phyloP scores from a whole-genome alignment of 2,329 filamentous ascomycete species.

The Hymenoscyphus occultus region DNA sequence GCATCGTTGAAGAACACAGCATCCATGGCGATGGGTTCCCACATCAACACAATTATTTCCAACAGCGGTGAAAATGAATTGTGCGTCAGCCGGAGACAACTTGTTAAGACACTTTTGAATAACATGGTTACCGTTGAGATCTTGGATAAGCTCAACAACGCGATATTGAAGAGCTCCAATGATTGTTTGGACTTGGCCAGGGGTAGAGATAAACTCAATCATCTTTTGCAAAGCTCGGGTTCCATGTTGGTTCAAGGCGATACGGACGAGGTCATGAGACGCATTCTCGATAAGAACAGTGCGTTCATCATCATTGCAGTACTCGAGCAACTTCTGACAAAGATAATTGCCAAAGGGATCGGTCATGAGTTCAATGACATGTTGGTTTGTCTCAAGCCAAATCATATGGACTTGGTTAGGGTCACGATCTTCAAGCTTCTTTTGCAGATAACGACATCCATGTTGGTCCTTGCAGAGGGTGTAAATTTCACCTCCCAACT shows the following conservation, averaged over 20 bases:
- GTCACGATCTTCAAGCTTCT: constrained; percentile 89
- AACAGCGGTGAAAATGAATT: constrained; percentile 97
- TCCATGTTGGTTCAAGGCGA: constrained; percentile 95
- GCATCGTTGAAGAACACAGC: constrained; percentile 95
- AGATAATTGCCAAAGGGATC: constrained; percentile 99
- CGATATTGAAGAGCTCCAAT: constrained; percentile 78
- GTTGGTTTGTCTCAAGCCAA: constrained; percentile 87
- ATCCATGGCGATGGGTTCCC: constrained; percentile 94
- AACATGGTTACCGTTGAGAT: constrained; percentile 97
- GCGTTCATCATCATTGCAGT: constrained; percentile 90
- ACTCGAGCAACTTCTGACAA: constrained; percentile 96
- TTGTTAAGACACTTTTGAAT: constrained; percentile 99
- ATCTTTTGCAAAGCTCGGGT: constrained; percentile 98
- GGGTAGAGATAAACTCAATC: constrained; percentile 93
- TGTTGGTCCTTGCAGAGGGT: constrained; percentile 95
- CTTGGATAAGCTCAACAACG: constrained; percentile 93
- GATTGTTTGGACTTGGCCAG: constrained; percentile 81
- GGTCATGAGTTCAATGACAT: constrained; percentile 97
- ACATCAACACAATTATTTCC: constrained; percentile 83
- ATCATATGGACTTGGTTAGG: constrained; percentile 86
- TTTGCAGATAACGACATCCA: constrained; percentile 93
- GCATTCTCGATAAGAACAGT: constrained; percentile 91
- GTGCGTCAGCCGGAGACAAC: constrained; percentile 75
- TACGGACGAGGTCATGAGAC: constrained; percentile 80
- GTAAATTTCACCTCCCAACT: constrained; percentile 80